These are phyloP conservation scores for Vitis rotundifolia DNA, from an alignment of 164 flowering plant genomes.

Conservation along the genomic window DNA sequence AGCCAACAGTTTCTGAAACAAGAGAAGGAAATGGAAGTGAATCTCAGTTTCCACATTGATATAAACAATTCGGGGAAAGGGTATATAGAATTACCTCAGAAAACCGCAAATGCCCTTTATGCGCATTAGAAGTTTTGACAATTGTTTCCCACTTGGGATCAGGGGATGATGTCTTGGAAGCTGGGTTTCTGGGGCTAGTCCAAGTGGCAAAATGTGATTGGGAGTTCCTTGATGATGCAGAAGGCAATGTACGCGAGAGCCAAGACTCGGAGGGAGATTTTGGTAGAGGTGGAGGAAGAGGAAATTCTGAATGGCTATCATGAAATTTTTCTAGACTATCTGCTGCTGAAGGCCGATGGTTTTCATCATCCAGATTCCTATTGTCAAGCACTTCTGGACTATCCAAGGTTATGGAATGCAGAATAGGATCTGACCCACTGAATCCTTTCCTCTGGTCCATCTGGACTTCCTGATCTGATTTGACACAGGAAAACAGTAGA, in stretches of 20 bases:
- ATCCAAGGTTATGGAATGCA: background rate
- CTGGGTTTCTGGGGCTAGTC: constrained; percentile 1
- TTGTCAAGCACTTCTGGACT: constrained; percentile 2
- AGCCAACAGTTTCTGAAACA: constrained; percentile 28
- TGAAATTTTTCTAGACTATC: constrained; percentile 2
- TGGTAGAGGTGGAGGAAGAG: constrained; percentile 42
- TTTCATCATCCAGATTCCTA: constrained; percentile 10
- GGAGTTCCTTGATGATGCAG: constrained; percentile 28
- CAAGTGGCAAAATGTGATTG: constrained; percentile 13
- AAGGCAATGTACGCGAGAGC: constrained; percentile 50
- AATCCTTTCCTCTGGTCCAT: constrained; percentile 4
- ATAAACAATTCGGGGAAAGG: background rate
- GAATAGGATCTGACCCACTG: constrained; percentile 4
- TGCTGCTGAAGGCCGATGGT: constrained; percentile 1
- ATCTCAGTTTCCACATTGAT: background rate
- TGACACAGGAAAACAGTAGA: constrained; percentile 6
- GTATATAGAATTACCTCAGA: constrained; percentile 31
- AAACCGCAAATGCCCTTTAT: constrained; percentile 28
- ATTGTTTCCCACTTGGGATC: constrained; percentile 39
- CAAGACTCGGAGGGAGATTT: constrained; percentile 64
- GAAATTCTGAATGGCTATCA: constrained; percentile 10
- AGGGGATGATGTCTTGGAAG: constrained; percentile 10
- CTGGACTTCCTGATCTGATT: constrained; percentile 1
- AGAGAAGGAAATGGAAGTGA: background rate
- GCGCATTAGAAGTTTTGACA: constrained; percentile 27